Evolutionary conservation across 805 yeast species (phyloP), one percentile per base, ranked within the genome.

Genomic region (Brettanomyces bruxellensis): DNA sequence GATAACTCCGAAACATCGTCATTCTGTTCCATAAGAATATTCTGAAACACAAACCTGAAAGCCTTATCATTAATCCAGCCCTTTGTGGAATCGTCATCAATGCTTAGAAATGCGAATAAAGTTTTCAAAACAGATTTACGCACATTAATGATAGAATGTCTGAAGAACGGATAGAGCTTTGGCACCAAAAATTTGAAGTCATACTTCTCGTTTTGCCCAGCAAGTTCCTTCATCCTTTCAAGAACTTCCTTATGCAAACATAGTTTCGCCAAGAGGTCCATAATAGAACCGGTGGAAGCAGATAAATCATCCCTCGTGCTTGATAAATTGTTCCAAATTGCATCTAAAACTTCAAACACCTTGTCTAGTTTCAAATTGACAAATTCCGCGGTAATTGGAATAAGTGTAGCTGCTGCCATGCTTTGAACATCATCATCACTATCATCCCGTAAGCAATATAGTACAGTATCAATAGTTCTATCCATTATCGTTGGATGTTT

Each of bases 371-470:
- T 76, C 40, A 83, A 67, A 36, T 73, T 69, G n/a, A 90, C 90
- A 62, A 91, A 87, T 52, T 87, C 86, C n/a, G 75, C 71, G 1
- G 96, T 89, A 41, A 93, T 86, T 3, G 99, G 99, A 0, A 91
- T 73, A 45, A 93, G 68, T 1, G 96, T 88, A 3, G 95, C 85
- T 0, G 99, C 98, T 24, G 96, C 89, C 41, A 91, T 96, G 7
- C 96, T 89, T 62, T 95, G 97, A 25, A 93, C 98, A 61, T 93
- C 99, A 62, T 90, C 98, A 62, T 90, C 98, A 55, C 89, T 95
- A 61, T 89, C 96, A 61, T 90, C 96, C 55, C 88, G 95, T 42
- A 93, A 68, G 3, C 97, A 96, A 64, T 86, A 87, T 39, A 93
- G 69, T 1, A 93, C 98, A 76, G 93, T 86, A 39, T 79, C 72